These are phyloP conservation scores for Cutaneotrichosporon sp. DNA, from an alignment of 1,284 basidiomycete species.

Conservation along the genomic window DNA sequence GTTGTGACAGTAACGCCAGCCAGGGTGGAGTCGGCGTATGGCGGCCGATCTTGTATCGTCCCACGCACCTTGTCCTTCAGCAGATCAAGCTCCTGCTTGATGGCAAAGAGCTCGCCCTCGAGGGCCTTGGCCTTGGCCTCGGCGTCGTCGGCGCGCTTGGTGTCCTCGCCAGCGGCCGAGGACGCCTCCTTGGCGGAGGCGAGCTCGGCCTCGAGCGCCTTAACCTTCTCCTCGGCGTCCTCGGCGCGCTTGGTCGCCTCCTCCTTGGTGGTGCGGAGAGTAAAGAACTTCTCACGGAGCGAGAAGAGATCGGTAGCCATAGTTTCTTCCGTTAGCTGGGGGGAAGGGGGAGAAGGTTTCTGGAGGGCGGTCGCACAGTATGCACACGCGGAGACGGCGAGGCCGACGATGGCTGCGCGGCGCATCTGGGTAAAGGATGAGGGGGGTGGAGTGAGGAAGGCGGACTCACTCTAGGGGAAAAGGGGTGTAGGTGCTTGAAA, in stretches of 20 bases:
- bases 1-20: background rate
- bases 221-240: constrained; percentile 1
- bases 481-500: background rate
- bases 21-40: background rate
- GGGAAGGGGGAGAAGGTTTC: background rate
- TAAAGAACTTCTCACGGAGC: constrained; percentile 11
- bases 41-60: background rate
- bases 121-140: constrained; percentile 1
- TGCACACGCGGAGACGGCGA: background rate
- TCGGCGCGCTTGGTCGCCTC: constrained; percentile 9
- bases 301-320: constrained; percentile 9
- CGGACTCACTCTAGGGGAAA: constrained; percentile 1
- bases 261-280: constrained; percentile 11
- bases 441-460: too few relatives aligned
- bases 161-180: background rate
- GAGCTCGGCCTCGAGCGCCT: constrained; percentile 5
- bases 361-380: background rate
- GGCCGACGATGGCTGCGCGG: background rate
- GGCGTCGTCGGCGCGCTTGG: constrained; percentile 7
- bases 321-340: constrained; percentile 7
- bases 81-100: constrained; percentile 6
- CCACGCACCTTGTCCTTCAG: constrained; percentile 11
- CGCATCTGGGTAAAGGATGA: constrained; percentile 2
- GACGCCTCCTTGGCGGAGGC: background rate
- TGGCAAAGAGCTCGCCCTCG: constrained; percentile 9